phyloP scores from a whole-genome alignment of 192 early-diverging fungal species.

The Spizellomyces sp. region DNA sequence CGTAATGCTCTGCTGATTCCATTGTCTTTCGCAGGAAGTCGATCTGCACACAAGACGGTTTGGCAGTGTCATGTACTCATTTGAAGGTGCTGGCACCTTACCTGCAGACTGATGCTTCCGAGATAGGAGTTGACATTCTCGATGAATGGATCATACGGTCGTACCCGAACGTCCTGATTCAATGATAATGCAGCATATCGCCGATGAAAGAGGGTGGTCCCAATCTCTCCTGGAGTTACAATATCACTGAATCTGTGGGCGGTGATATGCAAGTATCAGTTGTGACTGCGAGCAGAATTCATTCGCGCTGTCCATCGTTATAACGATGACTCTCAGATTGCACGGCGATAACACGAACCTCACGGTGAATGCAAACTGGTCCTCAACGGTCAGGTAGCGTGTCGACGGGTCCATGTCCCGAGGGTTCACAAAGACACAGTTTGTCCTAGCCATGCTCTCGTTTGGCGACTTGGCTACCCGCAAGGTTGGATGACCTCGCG shows the following conservation, averaged over 20 bases:
- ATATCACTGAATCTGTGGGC: constrained; percentile 38
- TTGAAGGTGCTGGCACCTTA: constrained; percentile 17
- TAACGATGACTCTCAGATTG: not conserved
- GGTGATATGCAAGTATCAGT: too few species aligned
- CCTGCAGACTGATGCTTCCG: constrained; percentile 45
- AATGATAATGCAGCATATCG: constrained; percentile 68
- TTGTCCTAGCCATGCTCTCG: constrained; percentile 61
- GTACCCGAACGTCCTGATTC: constrained; percentile 62
- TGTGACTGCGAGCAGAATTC: too few species aligned
- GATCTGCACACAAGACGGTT: not conserved
- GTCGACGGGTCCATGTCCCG: constrained; percentile 70
- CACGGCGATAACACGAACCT: constrained; percentile 42
- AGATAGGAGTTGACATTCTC: constrained; percentile 50
- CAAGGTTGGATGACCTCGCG: constrained; percentile 16
- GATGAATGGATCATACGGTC: constrained; percentile 62
- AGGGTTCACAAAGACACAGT: constrained; percentile 74
- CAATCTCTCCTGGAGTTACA: constrained; percentile 52
- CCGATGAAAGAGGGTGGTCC: constrained; percentile 59
- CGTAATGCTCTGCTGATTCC: constrained; percentile 17
- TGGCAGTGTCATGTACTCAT: constrained; percentile 6
- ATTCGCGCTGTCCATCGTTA: too few species aligned
- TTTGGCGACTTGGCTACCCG: constrained; percentile 38
- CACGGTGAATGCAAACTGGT: constrained; percentile 80
- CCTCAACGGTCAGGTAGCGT: constrained; percentile 77
- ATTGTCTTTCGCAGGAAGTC: constrained; percentile 16